Evolutionary conservation across 208 protist genomes (phyloP).

Genomic region (Kentomonas sorsogonicus): DNA sequence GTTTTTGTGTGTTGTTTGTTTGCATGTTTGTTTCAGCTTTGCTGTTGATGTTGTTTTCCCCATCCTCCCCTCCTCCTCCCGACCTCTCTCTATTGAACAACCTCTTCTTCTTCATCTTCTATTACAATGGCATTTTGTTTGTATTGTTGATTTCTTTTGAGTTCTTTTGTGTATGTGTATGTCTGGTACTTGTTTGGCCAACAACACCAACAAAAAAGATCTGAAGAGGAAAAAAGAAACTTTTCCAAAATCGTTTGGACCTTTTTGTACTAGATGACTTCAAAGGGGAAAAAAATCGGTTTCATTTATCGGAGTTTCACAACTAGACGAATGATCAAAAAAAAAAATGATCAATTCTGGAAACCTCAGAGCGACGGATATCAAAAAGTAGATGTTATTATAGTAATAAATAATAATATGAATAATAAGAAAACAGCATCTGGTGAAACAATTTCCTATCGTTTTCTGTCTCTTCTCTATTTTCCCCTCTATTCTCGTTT

Average conservation of each 20-base stretch:
- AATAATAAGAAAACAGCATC: too few relatives aligned
- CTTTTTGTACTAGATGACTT: background rate
- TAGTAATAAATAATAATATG: too few relatives aligned
- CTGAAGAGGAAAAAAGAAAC: background rate
- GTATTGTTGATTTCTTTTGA: background rate
- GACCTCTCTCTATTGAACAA: background rate
- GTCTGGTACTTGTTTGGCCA: background rate
- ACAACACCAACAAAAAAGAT: background rate
- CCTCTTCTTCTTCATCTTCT: background rate
- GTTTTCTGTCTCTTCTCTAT: too few relatives aligned
- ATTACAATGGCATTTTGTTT: background rate
- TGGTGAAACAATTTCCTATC: too few relatives aligned
- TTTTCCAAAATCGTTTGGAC: background rate
- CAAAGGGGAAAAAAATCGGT: too few relatives aligned
- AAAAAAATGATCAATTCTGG: too few relatives aligned
- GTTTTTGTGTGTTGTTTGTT: background rate
- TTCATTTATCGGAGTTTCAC: too few relatives aligned
- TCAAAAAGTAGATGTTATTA: too few relatives aligned
- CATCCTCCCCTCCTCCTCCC: background rate
- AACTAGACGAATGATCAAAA: too few relatives aligned
- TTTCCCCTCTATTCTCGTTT: too few relatives aligned
- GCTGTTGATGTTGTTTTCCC: background rate
- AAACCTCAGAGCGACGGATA: too few relatives aligned
- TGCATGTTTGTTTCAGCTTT: background rate
- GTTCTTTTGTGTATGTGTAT: background rate